Conservation (phyloP, 176 grass and related monocot species). For the Juncus inflexus region DNA sequence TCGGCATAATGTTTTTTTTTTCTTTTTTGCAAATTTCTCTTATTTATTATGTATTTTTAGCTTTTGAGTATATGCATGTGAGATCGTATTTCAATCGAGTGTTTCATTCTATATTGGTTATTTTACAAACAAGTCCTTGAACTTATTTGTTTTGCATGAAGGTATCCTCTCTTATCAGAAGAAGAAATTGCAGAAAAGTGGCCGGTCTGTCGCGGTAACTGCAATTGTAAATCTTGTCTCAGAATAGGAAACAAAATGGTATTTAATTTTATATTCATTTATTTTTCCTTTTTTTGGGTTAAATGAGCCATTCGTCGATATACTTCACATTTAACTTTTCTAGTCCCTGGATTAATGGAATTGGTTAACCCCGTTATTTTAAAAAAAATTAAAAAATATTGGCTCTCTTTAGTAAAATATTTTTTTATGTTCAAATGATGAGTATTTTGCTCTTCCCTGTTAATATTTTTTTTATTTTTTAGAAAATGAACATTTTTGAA, state of each 20-base stretch:
- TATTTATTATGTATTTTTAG: too few species aligned
- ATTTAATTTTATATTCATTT: neutral
- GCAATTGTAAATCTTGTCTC: conserved; percentile 23
- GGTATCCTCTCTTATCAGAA: conserved; percentile 22
- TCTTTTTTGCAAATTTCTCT: neutral
- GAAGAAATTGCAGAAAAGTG: conserved; percentile 24
- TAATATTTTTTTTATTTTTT: too few species aligned
- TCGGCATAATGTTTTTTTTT: neutral
- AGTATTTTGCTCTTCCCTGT: too few species aligned
- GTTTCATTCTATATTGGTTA: neutral
- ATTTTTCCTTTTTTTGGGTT: neutral
- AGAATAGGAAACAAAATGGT: neutral
- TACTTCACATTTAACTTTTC: too few species aligned
- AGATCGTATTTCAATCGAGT: neutral
- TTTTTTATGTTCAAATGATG: too few species aligned
- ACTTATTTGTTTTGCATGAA: neutral
- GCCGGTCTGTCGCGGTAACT: conserved; percentile 13
- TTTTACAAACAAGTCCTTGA: neutral
- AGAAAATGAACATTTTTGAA: too few species aligned
- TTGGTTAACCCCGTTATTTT: too few species aligned
- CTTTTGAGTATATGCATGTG: neutral
- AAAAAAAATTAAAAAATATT: too few species aligned
- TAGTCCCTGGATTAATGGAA: too few species aligned
- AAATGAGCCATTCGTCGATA: too few species aligned
- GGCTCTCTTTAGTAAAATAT: too few species aligned